Evolutionary conservation across 2,329 filamentous ascomycete genomes (phyloP).

Genomic region (Grosmannia penicillata): DNA sequence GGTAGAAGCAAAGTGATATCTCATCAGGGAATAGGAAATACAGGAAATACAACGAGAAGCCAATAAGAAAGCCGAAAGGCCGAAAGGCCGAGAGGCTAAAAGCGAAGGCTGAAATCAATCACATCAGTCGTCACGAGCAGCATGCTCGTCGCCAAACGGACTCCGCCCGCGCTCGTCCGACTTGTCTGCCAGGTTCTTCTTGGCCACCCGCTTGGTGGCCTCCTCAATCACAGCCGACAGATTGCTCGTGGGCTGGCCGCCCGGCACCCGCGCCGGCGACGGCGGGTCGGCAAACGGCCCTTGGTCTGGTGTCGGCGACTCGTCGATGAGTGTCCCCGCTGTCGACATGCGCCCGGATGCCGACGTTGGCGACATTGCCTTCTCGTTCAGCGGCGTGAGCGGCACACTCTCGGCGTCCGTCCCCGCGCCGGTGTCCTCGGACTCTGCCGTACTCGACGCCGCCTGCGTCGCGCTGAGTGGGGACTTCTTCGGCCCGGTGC

Average conservation of each 20-base stretch:
- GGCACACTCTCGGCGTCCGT: not conserved
- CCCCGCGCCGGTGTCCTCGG: not conserved
- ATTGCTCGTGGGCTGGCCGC: conserved; percentile 28
- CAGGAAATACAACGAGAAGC: not conserved
- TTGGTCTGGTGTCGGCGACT: conserved; percentile 34
- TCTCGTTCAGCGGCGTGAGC: conserved; percentile 9
- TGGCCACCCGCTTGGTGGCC: conserved; percentile 26
- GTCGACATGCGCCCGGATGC: conserved; percentile 21
- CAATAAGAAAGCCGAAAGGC: not conserved
- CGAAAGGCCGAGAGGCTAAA: not conserved
- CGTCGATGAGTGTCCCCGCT: conserved; percentile 32
- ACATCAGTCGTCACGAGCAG: conserved; percentile 30
- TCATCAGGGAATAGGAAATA: not conserved
- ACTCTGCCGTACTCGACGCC: too few relatives aligned
- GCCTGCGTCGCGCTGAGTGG: conserved; percentile 5
- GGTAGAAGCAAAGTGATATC: not conserved
- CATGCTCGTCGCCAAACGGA: conserved; percentile 45
- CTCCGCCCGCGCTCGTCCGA: conserved; percentile 22
- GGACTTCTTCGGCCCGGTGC: conserved; percentile 32
- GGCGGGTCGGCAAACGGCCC: conserved; percentile 47
- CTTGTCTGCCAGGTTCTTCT: conserved; percentile 22
- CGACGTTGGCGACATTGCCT: not conserved
- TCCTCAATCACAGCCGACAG: conserved; percentile 43
- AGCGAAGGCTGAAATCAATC: not conserved
- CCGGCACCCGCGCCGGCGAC: conserved; percentile 10